phyloP scores from a whole-genome alignment of 257 asterid species.

The Thymus mandschuricus region DNA sequence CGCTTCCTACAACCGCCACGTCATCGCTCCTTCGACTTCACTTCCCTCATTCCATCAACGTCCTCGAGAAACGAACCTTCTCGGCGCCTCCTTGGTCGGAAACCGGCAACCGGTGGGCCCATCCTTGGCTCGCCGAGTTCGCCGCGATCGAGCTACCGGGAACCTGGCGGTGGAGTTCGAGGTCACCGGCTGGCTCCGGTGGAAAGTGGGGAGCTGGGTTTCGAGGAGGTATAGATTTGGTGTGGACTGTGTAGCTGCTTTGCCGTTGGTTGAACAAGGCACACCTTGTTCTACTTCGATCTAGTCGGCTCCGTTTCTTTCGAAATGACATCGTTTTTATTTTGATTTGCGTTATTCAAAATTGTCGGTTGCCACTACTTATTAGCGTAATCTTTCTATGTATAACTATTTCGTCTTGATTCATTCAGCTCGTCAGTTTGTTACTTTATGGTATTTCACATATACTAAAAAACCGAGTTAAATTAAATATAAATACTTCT shows the following conservation, averaged over 20 bases:
- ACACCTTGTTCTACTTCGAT: constrained; percentile 58
- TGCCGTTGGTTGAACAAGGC: constrained; percentile 57
- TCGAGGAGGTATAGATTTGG: constrained; percentile 59
- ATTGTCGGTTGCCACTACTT: no score
- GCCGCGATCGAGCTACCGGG: constrained; percentile 44
- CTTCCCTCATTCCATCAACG: constrained; percentile 63
- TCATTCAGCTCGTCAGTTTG: no score
- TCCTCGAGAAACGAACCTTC: constrained; percentile 50
- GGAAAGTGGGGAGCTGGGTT: constrained; percentile 77
- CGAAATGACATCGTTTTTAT: no score
- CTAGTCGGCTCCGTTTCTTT: constrained; percentile 27
- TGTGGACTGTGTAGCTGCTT: constrained; percentile 49
- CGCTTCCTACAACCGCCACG: constrained; percentile 55
- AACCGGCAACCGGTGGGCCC: constrained; percentile 47
- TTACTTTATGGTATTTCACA: no score
- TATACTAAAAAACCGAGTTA: no score
- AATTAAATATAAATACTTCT: no score
- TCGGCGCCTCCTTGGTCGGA: constrained; percentile 54
- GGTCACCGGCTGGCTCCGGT: constrained; percentile 53
- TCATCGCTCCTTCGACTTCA: constrained; percentile 45
- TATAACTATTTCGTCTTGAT: no score
- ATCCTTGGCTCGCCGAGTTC: constrained; percentile 48
- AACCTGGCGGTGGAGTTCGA: constrained; percentile 42
- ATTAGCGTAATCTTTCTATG: no score
- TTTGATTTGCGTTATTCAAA: no score